Evolutionary conservation across 2,329 filamentous ascomycete genomes (phyloP).

Genomic region (Neoscytalidium dimidiatum): DNA sequence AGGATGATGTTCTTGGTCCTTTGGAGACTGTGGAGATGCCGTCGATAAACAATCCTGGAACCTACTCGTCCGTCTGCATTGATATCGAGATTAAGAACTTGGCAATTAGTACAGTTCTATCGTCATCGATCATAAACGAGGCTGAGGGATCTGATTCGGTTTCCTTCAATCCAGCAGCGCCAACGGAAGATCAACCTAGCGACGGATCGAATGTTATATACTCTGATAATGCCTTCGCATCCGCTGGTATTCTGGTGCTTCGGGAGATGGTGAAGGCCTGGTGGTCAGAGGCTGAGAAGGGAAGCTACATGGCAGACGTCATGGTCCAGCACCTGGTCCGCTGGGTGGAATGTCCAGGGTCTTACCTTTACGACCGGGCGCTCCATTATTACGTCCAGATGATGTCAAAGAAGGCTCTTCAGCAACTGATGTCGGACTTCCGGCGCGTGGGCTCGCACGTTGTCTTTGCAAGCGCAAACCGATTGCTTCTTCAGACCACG

Average conservation of each 20-base stretch:
- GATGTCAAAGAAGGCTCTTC: slow-evolving; percentile 96
- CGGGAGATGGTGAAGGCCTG: slow-evolving; percentile 98
- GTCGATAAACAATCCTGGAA: slow-evolving; percentile 86
- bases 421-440: slow-evolving; percentile 97
- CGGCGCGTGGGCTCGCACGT: slow-evolving; percentile 91
- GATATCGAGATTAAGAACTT: slow-evolving; percentile 93
- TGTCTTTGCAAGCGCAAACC: slow-evolving; percentile 89
- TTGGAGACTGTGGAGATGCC: slow-evolving; percentile 91
- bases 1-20: slow-evolving; percentile 80
- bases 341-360: slow-evolving; percentile 93
- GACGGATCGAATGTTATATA: slow-evolving; percentile 72
- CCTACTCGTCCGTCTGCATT: slow-evolving; percentile 94
- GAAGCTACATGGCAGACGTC: slow-evolving; percentile 92
- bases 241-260: slow-evolving; percentile 84
- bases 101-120: slow-evolving; percentile 96
- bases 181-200: slow-evolving; percentile 59
- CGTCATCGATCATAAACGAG: slow-evolving; percentile 94
- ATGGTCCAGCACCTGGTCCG: slow-evolving; percentile 96
- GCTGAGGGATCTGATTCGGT: slow-evolving; percentile 87
- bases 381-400: slow-evolving; percentile 97
- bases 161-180: slow-evolving; percentile 76
- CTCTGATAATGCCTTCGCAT: slow-evolving; percentile 89
- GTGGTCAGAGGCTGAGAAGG: slow-evolving; percentile 92
- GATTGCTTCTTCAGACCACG: slow-evolving; percentile 89
- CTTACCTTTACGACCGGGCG: slow-evolving; percentile 91